Evolutionary conservation across 2,329 filamentous ascomycete species (phyloP).

Genomic region (Colletotrichum tabaci): DNA sequence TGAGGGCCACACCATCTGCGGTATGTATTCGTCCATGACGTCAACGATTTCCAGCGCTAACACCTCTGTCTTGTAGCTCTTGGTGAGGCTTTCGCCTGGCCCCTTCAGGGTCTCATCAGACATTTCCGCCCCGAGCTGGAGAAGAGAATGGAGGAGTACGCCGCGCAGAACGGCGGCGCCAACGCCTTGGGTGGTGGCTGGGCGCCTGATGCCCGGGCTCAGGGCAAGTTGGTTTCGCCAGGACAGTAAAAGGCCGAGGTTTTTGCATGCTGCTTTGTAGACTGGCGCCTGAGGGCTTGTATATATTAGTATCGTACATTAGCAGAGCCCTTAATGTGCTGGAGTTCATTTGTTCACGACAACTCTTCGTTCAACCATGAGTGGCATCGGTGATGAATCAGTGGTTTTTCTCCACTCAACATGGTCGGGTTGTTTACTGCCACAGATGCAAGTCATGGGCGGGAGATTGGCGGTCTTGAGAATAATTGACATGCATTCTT

Average conservation of each 20-base stretch:
- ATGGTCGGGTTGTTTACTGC: too few species aligned
- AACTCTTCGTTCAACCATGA: not conserved
- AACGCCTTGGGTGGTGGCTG: constrained; percentile 87
- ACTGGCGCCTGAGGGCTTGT: constrained; percentile 42
- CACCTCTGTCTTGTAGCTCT: constrained; percentile 69
- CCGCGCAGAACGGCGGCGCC: constrained; percentile 79
- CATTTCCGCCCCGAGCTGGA: constrained; percentile 98
- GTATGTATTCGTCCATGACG: constrained; percentile 63
- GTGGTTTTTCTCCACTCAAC: not conserved
- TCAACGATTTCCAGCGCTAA: constrained; percentile 47
- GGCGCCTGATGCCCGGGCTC: constrained; percentile 79
- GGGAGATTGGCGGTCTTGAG: not conserved
- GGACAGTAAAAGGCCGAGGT: constrained; percentile 78
- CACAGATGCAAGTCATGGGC: not conserved
- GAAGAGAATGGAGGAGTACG: constrained; percentile 87
- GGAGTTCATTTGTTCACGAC: constrained; percentile 36
- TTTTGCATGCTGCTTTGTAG: constrained; percentile 36
- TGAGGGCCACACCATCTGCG: constrained; percentile 98
- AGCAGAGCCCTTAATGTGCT: constrained; percentile 41
- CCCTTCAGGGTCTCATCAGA: constrained; percentile 96
- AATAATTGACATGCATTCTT: constrained; percentile 7
- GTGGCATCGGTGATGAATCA: not conserved
- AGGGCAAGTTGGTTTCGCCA: constrained; percentile 89
- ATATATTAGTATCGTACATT: constrained; percentile 45
- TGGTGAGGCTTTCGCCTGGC: constrained; percentile 98